A percentile compares a stretch with the other conserved stretches of the same genome.
Conservation (phyloP, 1,284 basidiomycete genomes). For the Somion occarium region DNA sequence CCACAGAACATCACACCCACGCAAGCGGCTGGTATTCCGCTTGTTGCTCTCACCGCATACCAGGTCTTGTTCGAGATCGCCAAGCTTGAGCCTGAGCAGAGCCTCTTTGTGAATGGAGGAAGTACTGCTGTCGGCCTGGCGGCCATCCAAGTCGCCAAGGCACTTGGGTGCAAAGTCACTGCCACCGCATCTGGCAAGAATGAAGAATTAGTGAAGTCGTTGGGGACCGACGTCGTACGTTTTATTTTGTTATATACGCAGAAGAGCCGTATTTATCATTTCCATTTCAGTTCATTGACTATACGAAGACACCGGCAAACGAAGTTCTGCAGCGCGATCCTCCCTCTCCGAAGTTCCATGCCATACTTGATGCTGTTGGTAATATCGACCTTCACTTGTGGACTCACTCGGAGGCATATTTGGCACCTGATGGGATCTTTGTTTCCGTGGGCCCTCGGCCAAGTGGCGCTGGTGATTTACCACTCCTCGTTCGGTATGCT, state of each 20-base stretch:
- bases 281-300: constrained; percentile 34
- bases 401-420: constrained; percentile 35
- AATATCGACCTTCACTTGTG: constrained; percentile 32
- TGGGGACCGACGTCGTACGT: constrained; percentile 40
- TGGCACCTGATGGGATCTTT: constrained; percentile 42
- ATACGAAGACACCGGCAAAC: constrained; percentile 29
- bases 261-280: neutral
- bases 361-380: constrained; percentile 27
- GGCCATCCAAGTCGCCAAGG: constrained; percentile 63
- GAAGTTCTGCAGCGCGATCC: constrained; percentile 25
- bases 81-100: constrained; percentile 40
- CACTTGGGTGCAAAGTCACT: constrained; percentile 49
- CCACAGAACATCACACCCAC: constrained; percentile 44
- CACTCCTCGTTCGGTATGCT: constrained; percentile 7
- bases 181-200: constrained; percentile 54
- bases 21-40: constrained; percentile 53
- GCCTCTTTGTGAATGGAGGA: constrained; percentile 63
- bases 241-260: constrained; percentile 13
- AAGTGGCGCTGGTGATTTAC: neutral
- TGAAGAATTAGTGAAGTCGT: constrained; percentile 33
- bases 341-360: constrained; percentile 20
- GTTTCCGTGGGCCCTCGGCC: constrained; percentile 40
- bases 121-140: constrained; percentile 57
- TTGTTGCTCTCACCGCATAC: constrained; percentile 54
- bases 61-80: constrained; percentile 41